Evolutionary conservation across 140 eudicot genomes (phyloP).

Genomic region (Erigeron philadelphicus): DNA sequence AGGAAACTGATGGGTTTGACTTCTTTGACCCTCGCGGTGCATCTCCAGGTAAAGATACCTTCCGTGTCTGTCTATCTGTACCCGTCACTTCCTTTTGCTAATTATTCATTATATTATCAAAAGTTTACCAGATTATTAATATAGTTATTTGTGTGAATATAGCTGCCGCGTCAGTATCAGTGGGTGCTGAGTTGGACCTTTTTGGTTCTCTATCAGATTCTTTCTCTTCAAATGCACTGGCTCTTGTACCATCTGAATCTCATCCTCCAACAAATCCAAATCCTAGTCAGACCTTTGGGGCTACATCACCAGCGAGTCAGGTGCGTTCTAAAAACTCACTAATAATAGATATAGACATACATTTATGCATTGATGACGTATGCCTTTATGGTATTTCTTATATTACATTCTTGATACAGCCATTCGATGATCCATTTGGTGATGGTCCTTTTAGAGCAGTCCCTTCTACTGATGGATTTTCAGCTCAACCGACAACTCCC

Average conservation of each 20-base stretch:
- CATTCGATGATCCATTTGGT: slow-evolving; percentile 92
- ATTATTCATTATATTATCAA: background rate
- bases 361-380: background rate
- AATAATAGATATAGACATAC: background rate
- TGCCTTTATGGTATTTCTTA: slow-evolving; percentile 10
- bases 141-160: slow-evolving; percentile 14
- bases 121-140: slow-evolving; percentile 1
- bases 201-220: slow-evolving; percentile 74
- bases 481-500: slow-evolving; percentile 38
- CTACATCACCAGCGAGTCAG: slow-evolving; percentile 58
- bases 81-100: background rate
- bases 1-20: slow-evolving; percentile 51
- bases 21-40: slow-evolving; percentile 85
- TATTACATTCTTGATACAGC: slow-evolving; percentile 44
- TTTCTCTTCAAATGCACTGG: slow-evolving; percentile 50
- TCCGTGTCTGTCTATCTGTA: background rate
- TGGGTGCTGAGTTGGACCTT: slow-evolving; percentile 62
- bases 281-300: slow-evolving; percentile 44
- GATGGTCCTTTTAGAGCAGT: slow-evolving; percentile 87
- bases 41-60: slow-evolving; percentile 40
- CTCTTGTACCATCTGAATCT: slow-evolving; percentile 61
- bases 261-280: slow-evolving; percentile 33
- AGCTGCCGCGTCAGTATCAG: slow-evolving; percentile 46
- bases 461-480: slow-evolving; percentile 41
- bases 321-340: slow-evolving; percentile 33